A percentile compares a stretch with the other conserved stretches of the same genome.
Conservation (phyloP, 768 basidiomycete genomes). For the Leccinum disarticulatum region DNA sequence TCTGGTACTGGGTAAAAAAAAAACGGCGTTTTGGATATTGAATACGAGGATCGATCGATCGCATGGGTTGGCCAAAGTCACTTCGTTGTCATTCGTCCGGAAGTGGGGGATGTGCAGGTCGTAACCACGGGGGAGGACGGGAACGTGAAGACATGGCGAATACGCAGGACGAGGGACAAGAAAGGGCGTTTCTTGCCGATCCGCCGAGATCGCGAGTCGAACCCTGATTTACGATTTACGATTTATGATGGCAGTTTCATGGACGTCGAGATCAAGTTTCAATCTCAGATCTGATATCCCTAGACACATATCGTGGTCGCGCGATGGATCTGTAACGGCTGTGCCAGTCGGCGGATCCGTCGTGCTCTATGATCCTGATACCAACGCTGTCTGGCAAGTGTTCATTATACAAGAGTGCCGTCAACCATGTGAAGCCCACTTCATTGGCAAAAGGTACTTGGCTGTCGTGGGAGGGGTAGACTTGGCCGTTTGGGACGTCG, state of each 20-base stretch:
- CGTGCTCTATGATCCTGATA: conserved; percentile 70
- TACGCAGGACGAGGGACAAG: conserved; percentile 47
- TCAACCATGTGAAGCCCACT: conserved; percentile 47
- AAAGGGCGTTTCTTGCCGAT: conserved; percentile 31
- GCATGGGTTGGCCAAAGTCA: conserved; percentile 66
- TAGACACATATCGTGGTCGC: too few species aligned
- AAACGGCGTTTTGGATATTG: conserved; percentile 62
- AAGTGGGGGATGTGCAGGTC: conserved; percentile 42
- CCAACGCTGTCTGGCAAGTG: conserved; percentile 57
- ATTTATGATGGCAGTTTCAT: conserved; percentile 50
- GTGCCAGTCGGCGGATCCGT: conserved; percentile 66
- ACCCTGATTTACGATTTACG: conserved; percentile 1
- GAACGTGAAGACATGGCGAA: conserved; percentile 77
- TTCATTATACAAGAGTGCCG: conserved; percentile 58
- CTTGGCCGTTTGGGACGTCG: conserved; percentile 72
- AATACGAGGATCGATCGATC: conserved; percentile 90
- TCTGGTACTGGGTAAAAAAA: conserved; percentile 87
- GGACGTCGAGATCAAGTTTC: conserved; percentile 77
- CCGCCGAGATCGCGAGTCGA: background rate
- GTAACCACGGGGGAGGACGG: conserved; percentile 78
- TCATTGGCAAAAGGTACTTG: conserved; percentile 69
- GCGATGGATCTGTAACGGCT: conserved; percentile 82
- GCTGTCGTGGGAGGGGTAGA: conserved; percentile 49
- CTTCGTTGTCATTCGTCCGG: conserved; percentile 64
- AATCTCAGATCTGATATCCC: conserved; percentile 68